Evolutionary conservation across 805 yeast genomes (phyloP).

Genomic region (Lipomyces orientalis): DNA sequence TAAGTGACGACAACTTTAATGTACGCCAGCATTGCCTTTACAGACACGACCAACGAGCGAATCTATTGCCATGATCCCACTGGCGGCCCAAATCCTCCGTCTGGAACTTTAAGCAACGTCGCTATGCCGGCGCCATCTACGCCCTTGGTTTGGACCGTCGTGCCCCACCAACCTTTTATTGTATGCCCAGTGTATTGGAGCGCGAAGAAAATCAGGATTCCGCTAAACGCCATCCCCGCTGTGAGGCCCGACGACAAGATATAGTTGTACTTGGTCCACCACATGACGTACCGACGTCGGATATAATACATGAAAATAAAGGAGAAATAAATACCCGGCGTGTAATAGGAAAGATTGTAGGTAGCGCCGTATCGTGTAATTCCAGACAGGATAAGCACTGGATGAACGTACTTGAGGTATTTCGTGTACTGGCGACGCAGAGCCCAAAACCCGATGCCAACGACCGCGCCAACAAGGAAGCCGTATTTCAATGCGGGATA

Average conservation of each 20-base stretch:
- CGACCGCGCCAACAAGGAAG: conserved; percentile 60
- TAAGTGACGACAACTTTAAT: too few species aligned
- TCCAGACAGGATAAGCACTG: conserved; percentile 63
- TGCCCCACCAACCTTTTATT: conserved; percentile 73
- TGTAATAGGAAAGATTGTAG: conserved; percentile 25
- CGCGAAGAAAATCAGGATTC: conserved; percentile 61
- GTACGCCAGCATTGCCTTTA: not conserved
- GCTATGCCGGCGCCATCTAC: conserved; percentile 24
- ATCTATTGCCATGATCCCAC: not conserved
- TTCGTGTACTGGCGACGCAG: conserved; percentile 47
- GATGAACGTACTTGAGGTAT: conserved; percentile 56
- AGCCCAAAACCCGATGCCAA: conserved; percentile 52
- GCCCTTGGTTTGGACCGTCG: conserved; percentile 37
- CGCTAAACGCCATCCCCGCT: conserved; percentile 69
- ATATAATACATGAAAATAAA: conserved; percentile 17
- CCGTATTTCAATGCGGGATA: conserved; percentile 63
- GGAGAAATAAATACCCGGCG: conserved; percentile 23
- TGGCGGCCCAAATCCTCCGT: conserved; percentile 18
- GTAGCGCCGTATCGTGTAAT: conserved; percentile 20
- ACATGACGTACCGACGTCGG: conserved; percentile 23
- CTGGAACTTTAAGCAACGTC: conserved; percentile 17
- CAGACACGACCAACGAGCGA: not conserved
- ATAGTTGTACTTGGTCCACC: conserved; percentile 48
- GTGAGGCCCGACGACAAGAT: conserved; percentile 68
- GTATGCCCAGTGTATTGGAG: conserved; percentile 49